Evolutionary conservation across 2,329 filamentous ascomycete genomes (phyloP).

Genomic region (Corinectria fuckeliana): DNA sequence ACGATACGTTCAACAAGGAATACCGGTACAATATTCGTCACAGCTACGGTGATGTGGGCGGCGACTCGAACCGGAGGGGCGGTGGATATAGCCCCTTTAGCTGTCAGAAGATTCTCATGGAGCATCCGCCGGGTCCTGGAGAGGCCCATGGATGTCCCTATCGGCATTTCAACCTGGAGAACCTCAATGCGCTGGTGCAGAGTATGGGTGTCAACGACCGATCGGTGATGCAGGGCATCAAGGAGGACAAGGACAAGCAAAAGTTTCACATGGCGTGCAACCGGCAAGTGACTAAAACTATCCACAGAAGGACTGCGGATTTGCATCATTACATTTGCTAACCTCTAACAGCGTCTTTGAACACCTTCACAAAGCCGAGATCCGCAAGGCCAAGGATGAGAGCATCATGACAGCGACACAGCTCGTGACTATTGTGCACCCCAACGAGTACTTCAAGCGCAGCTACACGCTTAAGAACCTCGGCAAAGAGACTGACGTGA

Average conservation of each 20-base stretch:
- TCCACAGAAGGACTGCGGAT: background rate
- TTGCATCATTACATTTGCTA: background rate
- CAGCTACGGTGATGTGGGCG: slow-evolving; percentile 91
- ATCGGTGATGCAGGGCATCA: slow-evolving; percentile 78
- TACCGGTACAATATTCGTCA: slow-evolving; percentile 98
- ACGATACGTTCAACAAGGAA: slow-evolving; percentile 96
- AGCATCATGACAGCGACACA: slow-evolving; percentile 74
- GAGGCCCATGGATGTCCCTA: slow-evolving; percentile 98
- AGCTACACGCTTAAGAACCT: slow-evolving; percentile 89
- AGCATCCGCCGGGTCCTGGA: slow-evolving; percentile 83
- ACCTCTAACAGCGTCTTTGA: slow-evolving; percentile 77
- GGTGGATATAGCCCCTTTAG: slow-evolving; percentile 90
- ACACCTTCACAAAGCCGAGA: slow-evolving; percentile 77
- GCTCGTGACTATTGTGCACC: slow-evolving; percentile 94
- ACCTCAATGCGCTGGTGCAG: slow-evolving; percentile 78
- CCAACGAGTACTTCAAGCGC: slow-evolving; percentile 97
- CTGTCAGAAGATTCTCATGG: slow-evolving; percentile 93
- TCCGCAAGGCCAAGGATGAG: slow-evolving; percentile 79
- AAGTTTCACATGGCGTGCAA: slow-evolving; percentile 97
- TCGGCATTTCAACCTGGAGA: slow-evolving; percentile 88
- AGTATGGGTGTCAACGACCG: slow-evolving; percentile 80
- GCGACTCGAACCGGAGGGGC: slow-evolving; percentile 85
- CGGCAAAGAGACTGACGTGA: slow-evolving; percentile 60
- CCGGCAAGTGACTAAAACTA: slow-evolving; percentile 57
- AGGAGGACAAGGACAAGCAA: slow-evolving; percentile 86